Evolutionary conservation across 192 early-diverging fungal species (phyloP).

Genomic region (Coemansia umbellata): DNA sequence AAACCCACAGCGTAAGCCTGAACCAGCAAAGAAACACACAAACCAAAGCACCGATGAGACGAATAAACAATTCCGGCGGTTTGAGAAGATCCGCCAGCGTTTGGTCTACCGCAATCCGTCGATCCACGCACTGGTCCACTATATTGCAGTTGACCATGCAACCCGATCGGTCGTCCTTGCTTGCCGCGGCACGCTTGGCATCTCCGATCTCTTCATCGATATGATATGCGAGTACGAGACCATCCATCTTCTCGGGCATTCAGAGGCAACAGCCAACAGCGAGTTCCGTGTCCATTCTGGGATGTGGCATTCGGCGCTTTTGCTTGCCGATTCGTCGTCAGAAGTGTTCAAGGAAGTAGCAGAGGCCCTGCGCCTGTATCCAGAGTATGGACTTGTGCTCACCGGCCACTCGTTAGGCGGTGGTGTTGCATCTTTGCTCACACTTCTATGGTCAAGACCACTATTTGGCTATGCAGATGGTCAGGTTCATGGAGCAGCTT

Average conservation of each 20-base stretch:
- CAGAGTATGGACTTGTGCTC: slow-evolving; percentile 76
- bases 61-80: slow-evolving; percentile 29
- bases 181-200: slow-evolving; percentile 81
- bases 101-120: slow-evolving; percentile 54
- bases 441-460: slow-evolving; percentile 66
- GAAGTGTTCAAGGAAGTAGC: slow-evolving; percentile 70
- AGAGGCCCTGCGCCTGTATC: slow-evolving; percentile 64
- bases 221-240: slow-evolving; percentile 71
- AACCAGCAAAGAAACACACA: not conserved
- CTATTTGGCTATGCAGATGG: slow-evolving; percentile 19
- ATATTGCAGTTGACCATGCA: slow-evolving; percentile 79
- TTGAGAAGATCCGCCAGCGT: slow-evolving; percentile 38
- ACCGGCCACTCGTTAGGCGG: slow-evolving; percentile 89
- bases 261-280: not conserved
- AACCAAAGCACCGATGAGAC: slow-evolving; percentile 4
- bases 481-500: not conserved
- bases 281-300: slow-evolving; percentile 73
- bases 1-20: too few relatives aligned
- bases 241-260: slow-evolving; percentile 19
- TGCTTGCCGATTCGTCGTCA: slow-evolving; percentile 62
- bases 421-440: slow-evolving; percentile 75
- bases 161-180: slow-evolving; percentile 72
- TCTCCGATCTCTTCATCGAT: slow-evolving; percentile 86
- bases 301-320: slow-evolving; percentile 77
- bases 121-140: slow-evolving; percentile 71